These are phyloP conservation scores for Populus hybrid DNA, from an alignment of 441 rosid genomes.

Conservation along the genomic window DNA sequence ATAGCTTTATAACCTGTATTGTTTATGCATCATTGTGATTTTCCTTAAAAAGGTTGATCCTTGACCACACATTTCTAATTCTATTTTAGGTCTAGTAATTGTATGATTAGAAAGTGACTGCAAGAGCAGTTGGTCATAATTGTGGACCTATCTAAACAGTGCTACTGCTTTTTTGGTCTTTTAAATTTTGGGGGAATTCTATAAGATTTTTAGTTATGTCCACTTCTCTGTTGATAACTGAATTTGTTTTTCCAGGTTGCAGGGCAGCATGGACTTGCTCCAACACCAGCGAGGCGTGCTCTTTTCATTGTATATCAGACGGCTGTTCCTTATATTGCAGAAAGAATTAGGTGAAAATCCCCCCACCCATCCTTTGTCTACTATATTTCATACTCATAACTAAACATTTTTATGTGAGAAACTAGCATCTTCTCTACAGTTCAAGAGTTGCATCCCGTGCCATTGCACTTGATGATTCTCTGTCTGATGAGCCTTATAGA, in stretches of 20 bases:
- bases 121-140: not conserved
- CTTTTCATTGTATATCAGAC: slow-evolving; percentile 81
- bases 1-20: not conserved
- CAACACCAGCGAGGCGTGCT: slow-evolving; percentile 90
- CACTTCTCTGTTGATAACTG: not conserved
- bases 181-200: not conserved
- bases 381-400: not conserved
- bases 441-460: slow-evolving; percentile 73
- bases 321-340: slow-evolving; percentile 77
- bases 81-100: not conserved
- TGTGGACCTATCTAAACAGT: not conserved
- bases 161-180: not conserved
- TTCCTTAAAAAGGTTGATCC: not conserved
- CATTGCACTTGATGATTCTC: slow-evolving; percentile 55
- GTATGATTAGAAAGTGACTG: too few species aligned
- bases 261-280: slow-evolving; percentile 73
- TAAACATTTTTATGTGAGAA: not conserved
- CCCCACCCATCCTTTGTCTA: not conserved
- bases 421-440: slow-evolving; percentile 34
- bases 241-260: slow-evolving; percentile 48
- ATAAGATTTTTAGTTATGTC: not conserved
- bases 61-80: not conserved
- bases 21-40: not conserved
- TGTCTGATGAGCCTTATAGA: slow-evolving; percentile 40
- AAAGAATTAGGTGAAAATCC: slow-evolving; percentile 66